Evolutionary conservation across 2,329 filamentous ascomycete genomes (phyloP).

Genomic region (Alternaria metachromatica): DNA sequence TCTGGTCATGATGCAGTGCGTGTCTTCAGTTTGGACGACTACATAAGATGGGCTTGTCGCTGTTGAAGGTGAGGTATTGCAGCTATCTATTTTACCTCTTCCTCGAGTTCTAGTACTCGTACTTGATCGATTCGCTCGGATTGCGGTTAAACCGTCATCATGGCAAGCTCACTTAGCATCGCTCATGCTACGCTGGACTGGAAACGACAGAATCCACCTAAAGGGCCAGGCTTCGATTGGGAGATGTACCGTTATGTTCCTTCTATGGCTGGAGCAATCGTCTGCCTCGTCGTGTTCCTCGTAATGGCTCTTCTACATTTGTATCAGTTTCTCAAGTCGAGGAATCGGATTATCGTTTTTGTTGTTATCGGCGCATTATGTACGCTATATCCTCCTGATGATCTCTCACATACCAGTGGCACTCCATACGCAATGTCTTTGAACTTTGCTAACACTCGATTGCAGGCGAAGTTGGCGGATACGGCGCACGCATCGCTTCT

Average conservation of each 20-base stretch:
- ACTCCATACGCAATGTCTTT: too few relatives aligned
- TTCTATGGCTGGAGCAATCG: conserved; percentile 31
- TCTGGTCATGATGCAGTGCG: neutral
- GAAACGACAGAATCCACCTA: conserved; percentile 30
- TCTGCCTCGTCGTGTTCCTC: conserved; percentile 32
- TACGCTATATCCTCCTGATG: conserved; percentile 12
- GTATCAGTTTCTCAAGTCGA: conserved; percentile 24
- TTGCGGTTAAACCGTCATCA: neutral
- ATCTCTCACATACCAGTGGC: neutral
- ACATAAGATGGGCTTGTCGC: neutral
- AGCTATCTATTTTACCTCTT: neutral
- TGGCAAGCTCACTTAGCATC: neutral
- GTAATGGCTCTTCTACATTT: conserved; percentile 30
- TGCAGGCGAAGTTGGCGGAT: conserved; percentile 52
- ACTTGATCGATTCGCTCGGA: neutral
- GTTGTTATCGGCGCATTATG: conserved; percentile 36
- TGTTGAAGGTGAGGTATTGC: neutral
- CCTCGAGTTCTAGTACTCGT: too few relatives aligned
- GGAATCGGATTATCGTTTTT: conserved; percentile 32
- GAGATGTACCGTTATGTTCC: conserved; percentile 45
- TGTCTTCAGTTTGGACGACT: neutral
- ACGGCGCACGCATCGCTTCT: conserved; percentile 49
- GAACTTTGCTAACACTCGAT: neutral
- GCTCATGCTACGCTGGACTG: conserved; percentile 3
- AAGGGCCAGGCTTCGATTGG: conserved; percentile 34